phyloP scores from a whole-genome alignment of 352 stramenopile species.

The Stephanocyclus meneghinianus region DNA sequence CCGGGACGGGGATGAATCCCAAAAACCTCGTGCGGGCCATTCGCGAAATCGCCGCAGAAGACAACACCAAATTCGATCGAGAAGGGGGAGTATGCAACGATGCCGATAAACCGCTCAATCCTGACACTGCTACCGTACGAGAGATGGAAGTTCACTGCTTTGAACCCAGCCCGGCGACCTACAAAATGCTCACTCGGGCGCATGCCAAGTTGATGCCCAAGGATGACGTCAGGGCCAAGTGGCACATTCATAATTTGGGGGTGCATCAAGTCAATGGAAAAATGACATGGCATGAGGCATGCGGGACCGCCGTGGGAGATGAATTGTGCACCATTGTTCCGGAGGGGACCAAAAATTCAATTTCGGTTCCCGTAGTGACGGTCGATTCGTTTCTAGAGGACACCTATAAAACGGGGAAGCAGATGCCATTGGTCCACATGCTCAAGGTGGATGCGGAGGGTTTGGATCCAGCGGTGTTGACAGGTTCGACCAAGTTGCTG shows the following conservation, averaged over 20 bases:
- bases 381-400: constrained; percentile 32
- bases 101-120: constrained; percentile 31
- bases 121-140: constrained; percentile 7
- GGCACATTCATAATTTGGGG: constrained; percentile 44
- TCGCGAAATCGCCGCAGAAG: constrained; percentile 20
- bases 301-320: constrained; percentile 23
- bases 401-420: not conserved
- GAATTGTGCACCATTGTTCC: constrained; percentile 44
- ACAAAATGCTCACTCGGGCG: constrained; percentile 31
- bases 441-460: constrained; percentile 49
- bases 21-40: constrained; percentile 26
- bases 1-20: constrained; percentile 36
- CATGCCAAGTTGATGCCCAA: constrained; percentile 22
- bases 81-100: constrained; percentile 43
- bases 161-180: constrained; percentile 42
- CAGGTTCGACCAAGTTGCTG: constrained; percentile 12
- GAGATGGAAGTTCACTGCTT: constrained; percentile 38
- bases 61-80: constrained; percentile 31
- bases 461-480: constrained; percentile 37
- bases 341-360: constrained; percentile 23
- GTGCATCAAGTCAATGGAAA: constrained; percentile 26
- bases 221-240: constrained; percentile 15
- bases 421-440: constrained; percentile 35
- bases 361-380: constrained; percentile 38
- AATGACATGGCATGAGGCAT: constrained; percentile 36